These are phyloP conservation scores for Entophlyctis luteolus DNA, from an alignment of 192 early-diverging fungal species.

Conservation along the genomic window DNA sequence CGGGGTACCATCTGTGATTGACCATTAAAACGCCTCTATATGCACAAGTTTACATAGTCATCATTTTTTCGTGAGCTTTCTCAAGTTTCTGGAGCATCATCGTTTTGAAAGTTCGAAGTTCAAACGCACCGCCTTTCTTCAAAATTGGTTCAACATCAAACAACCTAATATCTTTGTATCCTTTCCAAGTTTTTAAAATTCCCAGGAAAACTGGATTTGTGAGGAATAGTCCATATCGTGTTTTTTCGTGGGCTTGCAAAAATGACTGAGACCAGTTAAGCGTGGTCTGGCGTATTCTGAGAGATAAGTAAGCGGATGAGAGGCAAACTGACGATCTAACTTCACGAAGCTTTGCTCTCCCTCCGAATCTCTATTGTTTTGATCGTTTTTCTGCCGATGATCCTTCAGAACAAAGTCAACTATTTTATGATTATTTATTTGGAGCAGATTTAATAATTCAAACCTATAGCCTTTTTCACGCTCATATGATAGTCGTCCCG, in stretches of 20 bases:
- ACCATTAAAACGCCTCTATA: not conserved
- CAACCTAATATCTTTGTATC: constrained; percentile 42
- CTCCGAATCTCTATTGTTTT: constrained; percentile 10
- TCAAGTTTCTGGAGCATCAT: constrained; percentile 47
- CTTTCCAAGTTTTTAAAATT: constrained; percentile 48
- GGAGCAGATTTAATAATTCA: not conserved
- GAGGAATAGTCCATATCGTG: constrained; percentile 36
- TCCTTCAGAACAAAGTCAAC: constrained; percentile 67
- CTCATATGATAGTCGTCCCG: constrained; percentile 64
- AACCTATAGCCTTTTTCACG: constrained; percentile 64
- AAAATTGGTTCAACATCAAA: constrained; percentile 50
- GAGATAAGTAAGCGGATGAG: not conserved
- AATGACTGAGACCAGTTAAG: constrained; percentile 46
- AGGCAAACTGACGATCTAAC: constrained; percentile 18
- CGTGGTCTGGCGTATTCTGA: constrained; percentile 45
- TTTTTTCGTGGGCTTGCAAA: constrained; percentile 29
- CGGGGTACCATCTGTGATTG: constrained; percentile 53
- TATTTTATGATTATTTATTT: constrained; percentile 21
- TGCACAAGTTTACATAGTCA: constrained; percentile 45
- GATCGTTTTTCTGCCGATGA: constrained; percentile 50
- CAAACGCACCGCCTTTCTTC: constrained; percentile 45
- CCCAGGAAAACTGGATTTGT: constrained; percentile 50
- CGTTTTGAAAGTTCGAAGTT: constrained; percentile 49
- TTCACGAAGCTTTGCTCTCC: constrained; percentile 41
- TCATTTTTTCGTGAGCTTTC: constrained; percentile 54